Base-by-base conservation (phyloP, 164 flowering plant genomes). In the Vitis rotundifolia region DNA sequence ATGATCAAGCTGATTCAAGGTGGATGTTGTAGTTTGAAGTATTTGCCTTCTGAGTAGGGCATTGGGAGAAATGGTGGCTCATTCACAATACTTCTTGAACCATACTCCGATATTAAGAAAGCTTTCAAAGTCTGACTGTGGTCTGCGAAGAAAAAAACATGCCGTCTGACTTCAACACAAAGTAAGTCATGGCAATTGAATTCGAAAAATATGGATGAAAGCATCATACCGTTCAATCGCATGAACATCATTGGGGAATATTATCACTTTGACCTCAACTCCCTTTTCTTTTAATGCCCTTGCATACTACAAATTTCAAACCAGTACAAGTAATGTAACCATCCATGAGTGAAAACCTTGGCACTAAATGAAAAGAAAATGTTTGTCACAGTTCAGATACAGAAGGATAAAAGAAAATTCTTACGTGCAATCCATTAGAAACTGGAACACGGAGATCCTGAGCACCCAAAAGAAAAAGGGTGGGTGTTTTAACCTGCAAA, bases 101-200 rank as follows among this genome's bases (percentile, higher is more conserved):
- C 99, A 96, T 5, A 93, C 88, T 59, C 95, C 98, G 72, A 92
- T 88, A 70, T 93, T 93, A 10, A 96, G 87, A 72, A 84, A 93
- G 84, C 98, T 83, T 68, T 96, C 99, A 61, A 87, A 95, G 77
- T 95, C 97, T 0, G 99, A 83, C 75, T 90, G 98, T 16, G 97
- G 97, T 76, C 99, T 95, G 94, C 82, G 80, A 44, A 60, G 13
- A 60, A 77, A 53, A 68, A 61, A 61, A 37, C 49, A 68, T 8
- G n/a, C 26, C 52, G 51, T 66, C 64, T 68, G 54, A 68, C 9
- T 61, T n/a, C 22, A 18, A 18, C 62, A 18, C 13, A 3, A 59
- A 37, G 48, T 14, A 15, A 9, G 44, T 7, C 1, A 64, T 44
- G 55, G 8, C 12, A 0, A 52, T 51, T 8, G 60, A 31, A 11